phyloP scores from a whole-genome alignment of 805 yeast species.

The Blastobotrys americana region DNA sequence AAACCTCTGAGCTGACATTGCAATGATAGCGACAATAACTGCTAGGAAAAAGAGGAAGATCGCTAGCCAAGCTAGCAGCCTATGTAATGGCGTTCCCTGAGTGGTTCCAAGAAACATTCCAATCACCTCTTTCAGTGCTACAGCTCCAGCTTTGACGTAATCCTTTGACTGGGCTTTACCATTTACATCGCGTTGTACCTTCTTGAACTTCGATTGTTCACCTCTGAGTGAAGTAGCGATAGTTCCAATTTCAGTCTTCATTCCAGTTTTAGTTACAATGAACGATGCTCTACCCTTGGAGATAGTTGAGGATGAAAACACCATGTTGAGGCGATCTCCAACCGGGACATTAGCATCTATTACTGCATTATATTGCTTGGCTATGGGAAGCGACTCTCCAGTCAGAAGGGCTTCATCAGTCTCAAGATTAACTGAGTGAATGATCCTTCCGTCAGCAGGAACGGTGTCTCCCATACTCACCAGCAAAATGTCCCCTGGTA shows the following conservation, averaged over 20 bases:
- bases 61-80: conserved; percentile 70
- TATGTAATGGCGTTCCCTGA: conserved; percentile 76
- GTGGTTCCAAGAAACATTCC: conserved; percentile 70
- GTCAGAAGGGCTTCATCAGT: conserved; percentile 63
- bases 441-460: conserved; percentile 64
- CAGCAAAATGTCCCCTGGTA: conserved; percentile 64
- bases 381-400: conserved; percentile 61
- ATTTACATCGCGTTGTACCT: conserved; percentile 38
- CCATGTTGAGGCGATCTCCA: conserved; percentile 70
- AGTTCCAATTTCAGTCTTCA: conserved; percentile 65
- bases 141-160: conserved; percentile 40
- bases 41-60: conserved; percentile 65
- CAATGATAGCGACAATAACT: conserved; percentile 77
- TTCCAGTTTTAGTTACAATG: conserved; percentile 60
- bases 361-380: conserved; percentile 41
- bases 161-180: conserved; percentile 39
- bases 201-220: conserved; percentile 34
- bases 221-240: conserved; percentile 56
- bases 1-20: conserved; percentile 77
- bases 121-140: conserved; percentile 46
- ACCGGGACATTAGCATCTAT: conserved; percentile 46
- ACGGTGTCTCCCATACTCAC: conserved; percentile 66
- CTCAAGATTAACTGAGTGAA: conserved; percentile 56
- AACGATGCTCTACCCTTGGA: conserved; percentile 72
- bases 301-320: conserved; percentile 59